Base-by-base conservation (phyloP, 2,329 filamentous ascomycete species). In the Alternaria solani region DNA sequence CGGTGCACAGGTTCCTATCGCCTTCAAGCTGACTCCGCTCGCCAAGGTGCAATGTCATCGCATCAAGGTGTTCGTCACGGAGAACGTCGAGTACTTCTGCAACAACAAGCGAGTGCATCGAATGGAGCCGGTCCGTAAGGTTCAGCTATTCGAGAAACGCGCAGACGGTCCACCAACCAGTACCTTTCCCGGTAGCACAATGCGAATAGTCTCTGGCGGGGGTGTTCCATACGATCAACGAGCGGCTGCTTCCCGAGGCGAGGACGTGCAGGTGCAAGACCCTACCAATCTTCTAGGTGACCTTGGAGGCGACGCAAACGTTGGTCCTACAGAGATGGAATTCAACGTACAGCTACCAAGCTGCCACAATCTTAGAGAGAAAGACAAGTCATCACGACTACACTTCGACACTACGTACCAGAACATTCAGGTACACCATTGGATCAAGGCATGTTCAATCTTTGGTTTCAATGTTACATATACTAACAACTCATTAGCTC, bases 31-130 rank as follows among this genome's bases (percentile, higher is more conserved):
- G 66, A 97, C 93, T 0, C 94, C 94, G 0, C 81, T 97, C 23
- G 93, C 94, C 61, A 97, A 97, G 81, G 93, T 97, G 7, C 92
- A 96, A 76, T 92, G 94, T 55, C 94, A 97, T 79, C 89, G 94
- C 67, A 89, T 97, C 77, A 96, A 96, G 79, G 93, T 97, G 1
- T 94, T 90, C 65, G 88, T 96, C 12, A 96, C 93, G 1, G 94
- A 97, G 77, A 94, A 92, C 38, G 88, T 94, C 57, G 93, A 97
- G 74, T 96, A 97, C 76, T 96, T 91, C 84, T 96, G 92, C 56
- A 90, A 89, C 68, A 92, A 94, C 78, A 91, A 91, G 73, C 89
- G 89, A 11, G 92, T 96, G 2, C 94, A 94, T 56, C 86, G 94
- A 11, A 90, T 94, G 78, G 93, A 96, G 64, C 91, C 91, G 0